A percentile compares a stretch with the other conserved stretches of the same genome.
These are phyloP conservation scores for Daphne laureola DNA, from an alignment of 441 rosid genomes.

Conservation along the genomic window DNA sequence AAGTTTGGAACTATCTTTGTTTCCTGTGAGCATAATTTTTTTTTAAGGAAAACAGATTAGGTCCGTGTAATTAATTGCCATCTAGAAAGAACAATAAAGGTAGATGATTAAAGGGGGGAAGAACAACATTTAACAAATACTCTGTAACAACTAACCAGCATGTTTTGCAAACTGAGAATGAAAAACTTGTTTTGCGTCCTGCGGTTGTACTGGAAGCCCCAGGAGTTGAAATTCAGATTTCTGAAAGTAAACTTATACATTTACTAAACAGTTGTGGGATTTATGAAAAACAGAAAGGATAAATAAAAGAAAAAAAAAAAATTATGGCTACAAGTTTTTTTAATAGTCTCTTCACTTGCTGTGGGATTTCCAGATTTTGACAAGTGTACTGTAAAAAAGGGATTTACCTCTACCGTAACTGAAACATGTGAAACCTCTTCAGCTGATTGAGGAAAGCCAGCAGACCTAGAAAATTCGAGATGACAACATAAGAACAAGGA, in stretches of 20 bases:
- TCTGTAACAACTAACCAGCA: conserved; percentile 22
- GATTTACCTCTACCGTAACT: conserved; percentile 25
- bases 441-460: conserved; percentile 19
- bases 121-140: too few species aligned
- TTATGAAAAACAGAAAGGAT: too few species aligned
- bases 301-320: too few species aligned
- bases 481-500: conserved; percentile 14
- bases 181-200: conserved; percentile 16
- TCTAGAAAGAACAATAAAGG: conserved; percentile 9
- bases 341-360: too few species aligned
- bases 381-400: not conserved
- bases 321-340: too few species aligned
- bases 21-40: conserved; percentile 12
- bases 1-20: conserved; percentile 14
- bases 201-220: conserved; percentile 22
- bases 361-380: too few species aligned
- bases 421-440: conserved; percentile 18
- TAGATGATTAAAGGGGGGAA: not conserved
- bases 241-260: conserved; percentile 11
- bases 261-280: too few species aligned
- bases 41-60: not conserved
- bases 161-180: conserved; percentile 18
- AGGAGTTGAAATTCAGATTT: conserved; percentile 17
- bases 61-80: not conserved
- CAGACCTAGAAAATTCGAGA: conserved; percentile 10